These are phyloP conservation scores for Helminthosporium solani DNA, from an alignment of 2,329 filamentous ascomycete genomes.

Conservation along the genomic window DNA sequence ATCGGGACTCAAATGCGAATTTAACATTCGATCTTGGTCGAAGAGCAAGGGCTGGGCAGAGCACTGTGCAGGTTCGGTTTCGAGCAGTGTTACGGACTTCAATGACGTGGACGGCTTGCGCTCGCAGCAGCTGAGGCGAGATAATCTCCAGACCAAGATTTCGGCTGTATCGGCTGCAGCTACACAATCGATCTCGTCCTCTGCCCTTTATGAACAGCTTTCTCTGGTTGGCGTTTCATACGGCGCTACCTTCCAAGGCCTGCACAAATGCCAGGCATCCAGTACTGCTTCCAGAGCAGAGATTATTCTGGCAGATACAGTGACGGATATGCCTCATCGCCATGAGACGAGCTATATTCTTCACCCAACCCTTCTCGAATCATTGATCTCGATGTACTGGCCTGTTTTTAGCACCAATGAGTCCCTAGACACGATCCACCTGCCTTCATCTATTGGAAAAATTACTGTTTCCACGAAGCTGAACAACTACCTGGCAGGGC, in stretches of 20 bases:
- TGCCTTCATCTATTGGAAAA: slow-evolving; percentile 27
- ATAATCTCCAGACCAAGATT: slow-evolving; percentile 25
- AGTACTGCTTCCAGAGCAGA: slow-evolving; percentile 26
- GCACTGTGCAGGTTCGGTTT: slow-evolving; percentile 51
- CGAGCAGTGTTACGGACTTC: slow-evolving; percentile 39
- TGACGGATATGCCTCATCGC: slow-evolving; percentile 28
- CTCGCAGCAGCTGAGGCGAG: neutral
- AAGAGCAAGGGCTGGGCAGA: slow-evolving; percentile 57
- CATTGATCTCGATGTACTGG: slow-evolving; percentile 32
- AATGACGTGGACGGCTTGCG: slow-evolving; percentile 46
- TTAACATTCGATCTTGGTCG: slow-evolving; percentile 57
- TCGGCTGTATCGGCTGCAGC: slow-evolving; percentile 6
- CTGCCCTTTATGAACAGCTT: slow-evolving; percentile 51
- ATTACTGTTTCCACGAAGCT: slow-evolving; percentile 20
- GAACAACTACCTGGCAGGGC: neutral
- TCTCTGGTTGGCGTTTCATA: slow-evolving; percentile 52
- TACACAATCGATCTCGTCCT: slow-evolving; percentile 15
- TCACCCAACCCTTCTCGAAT: slow-evolving; percentile 30
- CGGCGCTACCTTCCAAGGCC: slow-evolving; percentile 54
- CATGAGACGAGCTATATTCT: slow-evolving; percentile 26
- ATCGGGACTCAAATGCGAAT: slow-evolving; percentile 25
- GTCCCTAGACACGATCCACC: slow-evolving; percentile 15
- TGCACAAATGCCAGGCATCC: slow-evolving; percentile 50
- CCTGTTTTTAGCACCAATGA: slow-evolving; percentile 19
- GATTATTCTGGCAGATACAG: slow-evolving; percentile 20